Evolutionary conservation across 1,284 basidiomycete species (phyloP), one percentile per base, ranked within the genome.

Genomic region (Cystobasidium pallidum): DNA sequence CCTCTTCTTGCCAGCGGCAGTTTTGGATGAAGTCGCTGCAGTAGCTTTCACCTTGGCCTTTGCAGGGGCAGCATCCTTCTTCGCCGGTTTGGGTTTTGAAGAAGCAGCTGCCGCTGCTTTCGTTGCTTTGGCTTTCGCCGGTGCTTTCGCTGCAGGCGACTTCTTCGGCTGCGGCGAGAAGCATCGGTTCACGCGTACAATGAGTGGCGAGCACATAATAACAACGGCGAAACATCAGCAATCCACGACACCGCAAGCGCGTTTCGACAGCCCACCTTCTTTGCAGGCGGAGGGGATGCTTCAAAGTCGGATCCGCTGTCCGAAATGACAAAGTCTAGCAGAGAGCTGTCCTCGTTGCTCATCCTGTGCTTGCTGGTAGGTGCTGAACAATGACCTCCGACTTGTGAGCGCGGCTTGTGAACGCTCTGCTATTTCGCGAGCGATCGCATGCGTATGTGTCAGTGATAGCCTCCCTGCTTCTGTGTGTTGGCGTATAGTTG

Each of bases 251-350:
- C 10, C 3, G 1, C 28, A 26, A 41, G 45, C 21, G 17, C 57
- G 36, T 15, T 19, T 24, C 8, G n/a, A 28, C 21, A 10, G n/a
- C 61, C 26, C 62, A 63, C 66, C 66, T 73, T 73, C 59, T 73
- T 73, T 6, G 72, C 58, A 13, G 68, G 73, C 32, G 45, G 36
- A 26, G 66, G 72, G 26, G 54, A 45, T 21, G 45, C 73, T 28
- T 70, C 67, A 66, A 74, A 74, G 59, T 74, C 73, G 26, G 59
- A 64, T 21, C 59, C 66, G 47, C 59, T 64, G 72, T 64, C 72
- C 19, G 66, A 70, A 41, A n/a, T 26, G 51, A 71, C 73, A 24
- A 74, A 74, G 67, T 65, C 73, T 26, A 70, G 36, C 65, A 73
- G 67, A 2, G 39, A 49, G 36, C 59, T 52, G 67, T 65, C 61